phyloP scores from a whole-genome alignment of 164 flowering plant genomes.

The Vitis amurensis region DNA sequence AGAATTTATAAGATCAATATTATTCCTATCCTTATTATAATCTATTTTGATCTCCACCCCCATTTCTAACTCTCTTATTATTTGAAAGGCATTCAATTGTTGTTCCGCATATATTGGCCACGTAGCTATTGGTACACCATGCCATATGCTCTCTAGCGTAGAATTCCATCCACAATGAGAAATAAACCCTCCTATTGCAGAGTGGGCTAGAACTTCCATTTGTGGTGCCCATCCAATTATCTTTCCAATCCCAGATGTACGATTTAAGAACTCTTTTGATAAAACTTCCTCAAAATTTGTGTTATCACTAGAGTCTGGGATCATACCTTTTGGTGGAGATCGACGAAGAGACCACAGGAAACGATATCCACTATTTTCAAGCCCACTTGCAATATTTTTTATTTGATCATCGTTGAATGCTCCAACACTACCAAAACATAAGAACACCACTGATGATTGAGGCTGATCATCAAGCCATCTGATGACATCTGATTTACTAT shows the following conservation, averaged over 20 bases:
- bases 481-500: not conserved
- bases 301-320: not conserved
- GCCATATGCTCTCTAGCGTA: too few species aligned
- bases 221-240: not conserved
- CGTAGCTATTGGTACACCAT: too few species aligned
- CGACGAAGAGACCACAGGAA: not conserved
- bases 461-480: not conserved
- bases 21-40: not conserved
- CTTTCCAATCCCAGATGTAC: not conserved
- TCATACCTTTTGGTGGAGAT: not conserved
- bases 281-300: not conserved
- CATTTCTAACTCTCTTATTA: not conserved
- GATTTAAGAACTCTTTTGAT: not conserved
- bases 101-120: not conserved
- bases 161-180: not conserved
- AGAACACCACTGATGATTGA: not conserved
- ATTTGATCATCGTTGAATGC: not conserved
- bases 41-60: not conserved
- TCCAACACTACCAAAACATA: conserved; percentile 2
- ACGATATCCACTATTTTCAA: not conserved
- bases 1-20: not conserved
- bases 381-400: not conserved
- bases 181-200: not conserved
- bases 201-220: not conserved
- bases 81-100: not conserved